Conservation (phyloP, 2,329 filamentous ascomycete genomes). For the Lasiodiplodia gonubiensis region DNA sequence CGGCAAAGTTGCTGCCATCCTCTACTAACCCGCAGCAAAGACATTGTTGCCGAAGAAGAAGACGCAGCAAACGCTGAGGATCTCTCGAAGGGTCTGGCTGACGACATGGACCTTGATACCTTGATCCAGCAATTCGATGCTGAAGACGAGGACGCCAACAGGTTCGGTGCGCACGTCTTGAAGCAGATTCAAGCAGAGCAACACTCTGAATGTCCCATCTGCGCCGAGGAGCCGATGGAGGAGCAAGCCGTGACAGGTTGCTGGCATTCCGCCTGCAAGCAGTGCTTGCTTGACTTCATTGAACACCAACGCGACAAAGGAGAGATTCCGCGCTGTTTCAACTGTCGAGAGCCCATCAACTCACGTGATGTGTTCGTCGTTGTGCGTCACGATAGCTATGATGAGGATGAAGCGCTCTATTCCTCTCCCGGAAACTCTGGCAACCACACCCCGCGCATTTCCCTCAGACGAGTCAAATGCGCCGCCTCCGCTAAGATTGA, state of each 20-base stretch:
- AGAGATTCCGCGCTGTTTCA: slow-evolving; percentile 82
- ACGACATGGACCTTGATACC: slow-evolving; percentile 93
- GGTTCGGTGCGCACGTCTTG: slow-evolving; percentile 84
- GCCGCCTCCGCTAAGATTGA: slow-evolving; percentile 89
- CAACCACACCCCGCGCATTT: slow-evolving; percentile 56
- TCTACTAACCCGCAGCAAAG: slow-evolving; percentile 82
- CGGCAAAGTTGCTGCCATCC: slow-evolving; percentile 96
- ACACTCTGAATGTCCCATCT: slow-evolving; percentile 89
- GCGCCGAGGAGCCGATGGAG: slow-evolving; percentile 93
- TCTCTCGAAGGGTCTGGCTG: slow-evolving; percentile 78
- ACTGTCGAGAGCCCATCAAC: slow-evolving; percentile 83
- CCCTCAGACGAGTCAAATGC: slow-evolving; percentile 65
- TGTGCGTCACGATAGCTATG: slow-evolving; percentile 71
- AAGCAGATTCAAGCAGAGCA: slow-evolving; percentile 90
- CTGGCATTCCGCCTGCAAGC: slow-evolving; percentile 97
- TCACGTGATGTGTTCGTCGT: slow-evolving; percentile 90
- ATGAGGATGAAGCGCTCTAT: slow-evolving; percentile 42
- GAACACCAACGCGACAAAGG: slow-evolving; percentile 81
- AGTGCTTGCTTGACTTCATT: slow-evolving; percentile 89
- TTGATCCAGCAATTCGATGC: slow-evolving; percentile 85
- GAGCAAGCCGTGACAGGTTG: slow-evolving; percentile 94
- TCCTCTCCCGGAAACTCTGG: slow-evolving; percentile 41
- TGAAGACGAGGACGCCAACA: slow-evolving; percentile 66
- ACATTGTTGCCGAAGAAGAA: slow-evolving; percentile 84
- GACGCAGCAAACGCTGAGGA: slow-evolving; percentile 80